phyloP scores from a whole-genome alignment of 140 eudicot species.

The Senecio squalidus region DNA sequence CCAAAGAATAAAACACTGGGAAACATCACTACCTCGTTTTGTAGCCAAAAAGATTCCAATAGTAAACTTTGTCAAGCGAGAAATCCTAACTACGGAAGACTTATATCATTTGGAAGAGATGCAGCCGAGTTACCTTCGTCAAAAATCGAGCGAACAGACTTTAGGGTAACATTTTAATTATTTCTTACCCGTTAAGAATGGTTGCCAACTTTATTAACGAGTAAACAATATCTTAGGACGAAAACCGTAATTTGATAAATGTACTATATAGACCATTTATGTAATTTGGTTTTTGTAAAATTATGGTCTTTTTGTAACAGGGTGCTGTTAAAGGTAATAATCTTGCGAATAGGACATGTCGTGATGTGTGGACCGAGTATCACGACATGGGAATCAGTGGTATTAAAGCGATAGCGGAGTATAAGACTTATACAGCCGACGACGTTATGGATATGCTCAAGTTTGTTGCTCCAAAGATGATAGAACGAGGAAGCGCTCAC shows the following conservation, averaged over 20 bases:
- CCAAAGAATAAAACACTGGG: constrained; percentile 36
- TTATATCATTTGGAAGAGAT: constrained; percentile 77
- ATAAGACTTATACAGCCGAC: constrained; percentile 72
- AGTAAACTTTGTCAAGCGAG: constrained; percentile 20
- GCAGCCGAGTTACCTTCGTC: constrained; percentile 52
- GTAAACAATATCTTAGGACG: too few species aligned
- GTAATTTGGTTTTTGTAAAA: background rate
- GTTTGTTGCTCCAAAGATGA: constrained; percentile 95
- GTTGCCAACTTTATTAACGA: too few species aligned
- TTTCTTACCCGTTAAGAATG: too few species aligned
- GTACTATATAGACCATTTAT: too few species aligned
- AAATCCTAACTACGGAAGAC: constrained; percentile 64
- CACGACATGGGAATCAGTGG: constrained; percentile 91
- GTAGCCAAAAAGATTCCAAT: constrained; percentile 16
- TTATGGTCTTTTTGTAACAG: constrained; percentile 29
- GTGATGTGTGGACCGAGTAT: constrained; percentile 97
- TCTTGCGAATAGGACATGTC: constrained; percentile 53
- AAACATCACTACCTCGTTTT: constrained; percentile 24
- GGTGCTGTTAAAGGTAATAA: constrained; percentile 78
- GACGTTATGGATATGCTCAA: constrained; percentile 65
- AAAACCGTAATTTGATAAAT: too few species aligned
- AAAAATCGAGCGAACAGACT: constrained; percentile 58
- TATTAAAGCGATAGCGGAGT: constrained; percentile 69
- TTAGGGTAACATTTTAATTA: constrained; percentile 51
- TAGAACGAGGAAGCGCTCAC: constrained; percentile 73